Conservation (phyloP, 2,329 filamentous ascomycete species). For the Phoma sp. region DNA sequence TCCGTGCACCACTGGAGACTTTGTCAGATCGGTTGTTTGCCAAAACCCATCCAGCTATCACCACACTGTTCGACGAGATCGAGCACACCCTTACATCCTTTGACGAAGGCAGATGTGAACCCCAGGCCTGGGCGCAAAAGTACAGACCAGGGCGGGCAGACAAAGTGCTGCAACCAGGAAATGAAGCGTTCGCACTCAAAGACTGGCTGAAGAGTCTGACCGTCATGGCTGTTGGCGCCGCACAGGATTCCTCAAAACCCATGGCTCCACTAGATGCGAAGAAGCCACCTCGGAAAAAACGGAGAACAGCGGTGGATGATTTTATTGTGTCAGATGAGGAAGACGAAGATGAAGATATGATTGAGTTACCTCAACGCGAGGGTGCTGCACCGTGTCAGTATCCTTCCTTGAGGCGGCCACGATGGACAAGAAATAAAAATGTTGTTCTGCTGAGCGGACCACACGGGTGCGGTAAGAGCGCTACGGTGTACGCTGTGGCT, state of each 20-base stretch:
- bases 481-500: conserved; percentile 87
- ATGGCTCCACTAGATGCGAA: conserved; percentile 22
- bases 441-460: conserved; percentile 88
- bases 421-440: conserved; percentile 62
- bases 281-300: conserved; percentile 64
- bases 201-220: conserved; percentile 82
- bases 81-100: conserved; percentile 74
- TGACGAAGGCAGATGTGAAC: conserved; percentile 78
- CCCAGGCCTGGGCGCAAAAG: conserved; percentile 78
- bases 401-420: conserved; percentile 45
- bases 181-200: conserved; percentile 72
- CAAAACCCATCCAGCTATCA: conserved; percentile 63
- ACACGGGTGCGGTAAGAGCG: conserved; percentile 90
- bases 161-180: conserved; percentile 77
- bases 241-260: conserved; percentile 42
- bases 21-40: conserved; percentile 2
- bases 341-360: conserved; percentile 56
- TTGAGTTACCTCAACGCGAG: conserved; percentile 70
- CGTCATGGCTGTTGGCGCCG: conserved; percentile 75
- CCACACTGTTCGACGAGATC: conserved; percentile 66
- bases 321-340: conserved; percentile 45
- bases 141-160: conserved; percentile 74
- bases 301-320: conserved; percentile 56
- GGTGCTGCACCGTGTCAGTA: conserved; percentile 59
- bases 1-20: conserved; percentile 22